These are phyloP conservation scores for Phytopythium mirpurense DNA, from an alignment of 352 stramenopile species.

Conservation along the genomic window DNA sequence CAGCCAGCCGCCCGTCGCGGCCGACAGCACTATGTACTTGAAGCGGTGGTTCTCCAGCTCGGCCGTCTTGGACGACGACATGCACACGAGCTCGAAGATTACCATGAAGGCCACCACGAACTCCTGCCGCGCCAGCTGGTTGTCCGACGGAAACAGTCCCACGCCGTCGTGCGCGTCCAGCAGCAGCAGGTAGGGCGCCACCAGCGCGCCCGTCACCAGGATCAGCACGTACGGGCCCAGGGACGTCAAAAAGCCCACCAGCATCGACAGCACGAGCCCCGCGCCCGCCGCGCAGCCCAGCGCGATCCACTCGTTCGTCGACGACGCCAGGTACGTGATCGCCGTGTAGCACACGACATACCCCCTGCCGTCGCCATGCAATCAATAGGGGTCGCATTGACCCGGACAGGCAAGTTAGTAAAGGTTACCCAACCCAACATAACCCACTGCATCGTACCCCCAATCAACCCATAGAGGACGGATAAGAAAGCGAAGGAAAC, in stretches of 20 bases:
- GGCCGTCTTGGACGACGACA: slow-evolving; percentile 66
- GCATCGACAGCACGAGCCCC: slow-evolving; percentile 49
- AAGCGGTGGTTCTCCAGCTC: slow-evolving; percentile 87
- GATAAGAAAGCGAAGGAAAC: slow-evolving; percentile 4
- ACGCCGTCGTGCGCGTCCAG: slow-evolving; percentile 66
- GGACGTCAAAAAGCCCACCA: slow-evolving; percentile 75
- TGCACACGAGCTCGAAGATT: slow-evolving; percentile 83
- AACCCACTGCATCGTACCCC: no score
- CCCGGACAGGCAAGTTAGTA: not conserved
- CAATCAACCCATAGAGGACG: no score
- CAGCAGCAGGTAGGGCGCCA: slow-evolving; percentile 74
- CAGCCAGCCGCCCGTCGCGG: slow-evolving; percentile 71
- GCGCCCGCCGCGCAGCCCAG: slow-evolving; percentile 55
- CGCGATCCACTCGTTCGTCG: slow-evolving; percentile 77
- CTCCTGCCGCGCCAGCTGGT: slow-evolving; percentile 78
- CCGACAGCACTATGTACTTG: slow-evolving; percentile 84
- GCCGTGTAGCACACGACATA: slow-evolving; percentile 67
- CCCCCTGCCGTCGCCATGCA: slow-evolving; percentile 33
- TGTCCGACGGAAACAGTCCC: slow-evolving; percentile 61
- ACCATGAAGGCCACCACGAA: slow-evolving; percentile 87
- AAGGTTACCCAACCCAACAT: no score
- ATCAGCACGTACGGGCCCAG: slow-evolving; percentile 69
- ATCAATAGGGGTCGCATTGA: slow-evolving; percentile 4
- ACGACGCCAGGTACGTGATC: slow-evolving; percentile 42
- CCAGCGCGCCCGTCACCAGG: slow-evolving; percentile 54